These are phyloP conservation scores for Teunomyces pallodes DNA, from an alignment of 805 yeast genomes.

Conservation along the genomic window DNA sequence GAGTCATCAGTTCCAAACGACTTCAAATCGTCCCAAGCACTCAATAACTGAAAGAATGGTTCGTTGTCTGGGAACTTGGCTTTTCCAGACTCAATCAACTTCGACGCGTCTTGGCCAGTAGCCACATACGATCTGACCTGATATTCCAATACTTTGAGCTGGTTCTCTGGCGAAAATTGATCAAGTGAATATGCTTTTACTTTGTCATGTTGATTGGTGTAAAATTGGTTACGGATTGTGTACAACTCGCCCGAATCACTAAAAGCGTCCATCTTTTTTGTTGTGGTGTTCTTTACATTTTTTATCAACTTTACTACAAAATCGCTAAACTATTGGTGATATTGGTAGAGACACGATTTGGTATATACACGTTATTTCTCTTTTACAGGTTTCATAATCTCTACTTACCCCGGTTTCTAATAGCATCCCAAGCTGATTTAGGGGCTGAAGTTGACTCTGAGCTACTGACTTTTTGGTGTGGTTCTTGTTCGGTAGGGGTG, in stretches of 20 bases:
- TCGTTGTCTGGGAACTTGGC: slow-evolving; percentile 33
- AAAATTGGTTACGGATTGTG: slow-evolving; percentile 57
- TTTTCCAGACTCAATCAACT: slow-evolving; percentile 36
- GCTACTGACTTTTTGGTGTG: background rate
- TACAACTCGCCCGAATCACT: slow-evolving; percentile 51
- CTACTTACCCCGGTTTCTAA: slow-evolving; percentile 7
- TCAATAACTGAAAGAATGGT: slow-evolving; percentile 33
- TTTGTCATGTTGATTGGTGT: slow-evolving; percentile 53
- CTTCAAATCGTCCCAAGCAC: slow-evolving; percentile 43
- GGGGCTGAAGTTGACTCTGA: background rate
- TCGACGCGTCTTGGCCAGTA: slow-evolving; percentile 36
- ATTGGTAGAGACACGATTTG: slow-evolving; percentile 1
- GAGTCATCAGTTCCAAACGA: slow-evolving; percentile 43
- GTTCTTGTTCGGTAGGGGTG: background rate
- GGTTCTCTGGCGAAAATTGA: slow-evolving; percentile 37
- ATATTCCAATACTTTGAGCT: slow-evolving; percentile 38
- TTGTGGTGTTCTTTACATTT: slow-evolving; percentile 5
- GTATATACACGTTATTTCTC: background rate
- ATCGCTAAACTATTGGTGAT: background rate
- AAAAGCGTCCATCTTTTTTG: slow-evolving; percentile 32
- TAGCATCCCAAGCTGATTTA: slow-evolving; percentile 20
- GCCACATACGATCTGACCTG: slow-evolving; percentile 41
- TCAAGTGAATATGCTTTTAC: slow-evolving; percentile 38
- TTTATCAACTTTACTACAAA: background rate
- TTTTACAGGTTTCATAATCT: too few relatives aligned